phyloP scores from a whole-genome alignment of 2,329 filamentous ascomycete genomes.

The Decorospora gaudefroyi region DNA sequence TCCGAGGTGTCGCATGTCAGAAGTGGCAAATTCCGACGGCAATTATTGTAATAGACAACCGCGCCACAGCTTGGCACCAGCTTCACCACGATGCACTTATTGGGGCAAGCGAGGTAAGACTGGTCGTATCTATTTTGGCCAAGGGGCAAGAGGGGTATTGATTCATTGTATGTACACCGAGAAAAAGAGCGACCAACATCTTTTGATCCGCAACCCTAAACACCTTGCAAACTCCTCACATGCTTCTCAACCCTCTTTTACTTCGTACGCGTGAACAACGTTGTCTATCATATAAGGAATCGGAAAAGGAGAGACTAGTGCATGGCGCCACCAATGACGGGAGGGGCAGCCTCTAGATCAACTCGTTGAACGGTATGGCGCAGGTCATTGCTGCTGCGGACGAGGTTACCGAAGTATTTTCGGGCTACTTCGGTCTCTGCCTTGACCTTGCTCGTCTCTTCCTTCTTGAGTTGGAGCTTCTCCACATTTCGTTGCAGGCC shows the following conservation, averaged over 20 bases:
- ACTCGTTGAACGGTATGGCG: conserved; percentile 56
- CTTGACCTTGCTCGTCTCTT: conserved; percentile 81
- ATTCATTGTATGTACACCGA: conserved; percentile 38
- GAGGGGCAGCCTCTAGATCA: conserved; percentile 58
- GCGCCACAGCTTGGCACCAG: conserved; percentile 15
- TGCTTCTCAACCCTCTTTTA: conserved; percentile 13
- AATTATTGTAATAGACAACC: conserved; percentile 1
- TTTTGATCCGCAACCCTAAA: conserved; percentile 22
- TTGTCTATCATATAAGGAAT: conserved; percentile 6
- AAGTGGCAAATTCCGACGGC: too few species aligned
- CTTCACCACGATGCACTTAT: not conserved
- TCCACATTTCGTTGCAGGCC: conserved; percentile 84
- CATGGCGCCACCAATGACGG: conserved; percentile 44
- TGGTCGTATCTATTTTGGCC: conserved; percentile 2
- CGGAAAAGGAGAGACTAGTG: conserved; percentile 19
- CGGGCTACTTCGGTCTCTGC: conserved; percentile 82
- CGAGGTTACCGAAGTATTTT: conserved; percentile 88
- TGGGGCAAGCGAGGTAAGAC: not conserved
- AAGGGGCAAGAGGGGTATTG: conserved; percentile 43
- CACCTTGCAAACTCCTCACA: conserved; percentile 26
- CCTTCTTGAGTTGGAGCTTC: conserved; percentile 74
- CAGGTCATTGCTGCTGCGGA: conserved; percentile 63
- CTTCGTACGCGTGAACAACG: conserved; percentile 14
- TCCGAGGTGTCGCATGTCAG: conserved; percentile 12
- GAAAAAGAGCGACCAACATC: conserved; percentile 20